Evolutionary conservation across 176 grass and related monocot species (phyloP).

Genomic region (Triticum turgidum): DNA sequence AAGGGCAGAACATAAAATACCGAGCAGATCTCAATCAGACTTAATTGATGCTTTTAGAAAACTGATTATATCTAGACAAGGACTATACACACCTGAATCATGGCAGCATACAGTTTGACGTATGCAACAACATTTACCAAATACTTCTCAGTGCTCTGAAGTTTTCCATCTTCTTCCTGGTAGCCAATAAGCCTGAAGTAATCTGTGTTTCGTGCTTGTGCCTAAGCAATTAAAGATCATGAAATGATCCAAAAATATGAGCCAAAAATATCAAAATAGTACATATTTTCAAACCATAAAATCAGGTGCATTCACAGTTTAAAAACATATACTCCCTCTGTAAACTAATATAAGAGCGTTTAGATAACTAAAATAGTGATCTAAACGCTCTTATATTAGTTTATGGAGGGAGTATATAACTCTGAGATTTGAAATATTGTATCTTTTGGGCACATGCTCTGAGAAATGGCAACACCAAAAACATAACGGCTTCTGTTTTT

Average conservation of each 20-base stretch:
- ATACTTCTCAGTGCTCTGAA: conserved; percentile 72
- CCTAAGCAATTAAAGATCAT: conserved; percentile 41
- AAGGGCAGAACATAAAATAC: background rate
- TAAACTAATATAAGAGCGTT: no score
- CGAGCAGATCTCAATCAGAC: background rate
- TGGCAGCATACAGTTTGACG: conserved; percentile 80
- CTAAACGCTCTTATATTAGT: no score
- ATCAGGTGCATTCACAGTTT: background rate
- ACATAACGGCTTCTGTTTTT: background rate
- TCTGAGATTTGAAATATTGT: conserved; percentile 6
- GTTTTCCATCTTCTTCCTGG: conserved; percentile 66
- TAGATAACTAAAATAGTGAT: no score
- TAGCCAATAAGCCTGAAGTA: conserved; percentile 80
- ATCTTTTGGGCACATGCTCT: background rate
- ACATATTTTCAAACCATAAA: background rate
- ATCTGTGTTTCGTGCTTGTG: conserved; percentile 50
- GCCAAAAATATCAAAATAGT: background rate
- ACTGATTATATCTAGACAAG: background rate
- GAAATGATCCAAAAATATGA: conserved; percentile 3
- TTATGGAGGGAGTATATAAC: background rate
- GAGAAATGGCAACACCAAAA: background rate
- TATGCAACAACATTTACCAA: conserved; percentile 63
- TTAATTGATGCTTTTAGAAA: background rate
- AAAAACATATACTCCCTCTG: background rate
- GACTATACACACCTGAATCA: conserved; percentile 74